Base-by-base conservation (phyloP, 139 green algal genomes). In the Klebsormidium nitens region DNA sequence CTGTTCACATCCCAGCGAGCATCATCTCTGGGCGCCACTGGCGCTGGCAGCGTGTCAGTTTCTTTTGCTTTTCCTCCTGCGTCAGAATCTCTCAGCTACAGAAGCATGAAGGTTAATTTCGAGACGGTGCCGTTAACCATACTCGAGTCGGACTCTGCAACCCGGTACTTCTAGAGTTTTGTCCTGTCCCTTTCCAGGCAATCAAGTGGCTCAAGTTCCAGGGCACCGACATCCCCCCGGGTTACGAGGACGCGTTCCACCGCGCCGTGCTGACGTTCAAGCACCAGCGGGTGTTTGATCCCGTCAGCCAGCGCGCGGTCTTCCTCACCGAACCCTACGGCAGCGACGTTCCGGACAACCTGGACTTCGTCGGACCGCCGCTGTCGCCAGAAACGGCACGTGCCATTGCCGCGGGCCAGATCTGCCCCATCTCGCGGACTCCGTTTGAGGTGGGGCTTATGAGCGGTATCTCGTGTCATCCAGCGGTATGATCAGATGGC, bases 251-350 rank as follows among this genome's bases (percentile, higher is more conserved):
- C 4, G 61, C 67, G 23, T 93, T 97, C 69, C 86, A 95, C 80
- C 79, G 83, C 19, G 92, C 91, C 2, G 40, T 97, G 3, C 95
- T 90, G 87, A 90, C 89, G 5, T 98, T 97, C 82, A 72, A 80
- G 36, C 91, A 99, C 79, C 87, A 94, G 80, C 70, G 87, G 4
- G 89, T 97, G 48, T 97, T 80, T 72, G 92, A 89, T 74, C 74
- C 83, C 0, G 2, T 31, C 0, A 19, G 8, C 2, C 31, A 68
- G 32, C 35, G 34, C 11, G 23, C 91, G 36, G 79, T 89, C 38
- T 86, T 91, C 78, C 72, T 98, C 61, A 73, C 49, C 28, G 84
- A 85, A 19, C 69, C 95, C 0, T 40, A 70, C 1, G 81, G 72
- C 3, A 72, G 75, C 6, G 82, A 77, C 32, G n/a, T 71, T 5